These are phyloP conservation scores for Trapa incisa DNA, from an alignment of 345 rosid species.

Conservation along the genomic window DNA sequence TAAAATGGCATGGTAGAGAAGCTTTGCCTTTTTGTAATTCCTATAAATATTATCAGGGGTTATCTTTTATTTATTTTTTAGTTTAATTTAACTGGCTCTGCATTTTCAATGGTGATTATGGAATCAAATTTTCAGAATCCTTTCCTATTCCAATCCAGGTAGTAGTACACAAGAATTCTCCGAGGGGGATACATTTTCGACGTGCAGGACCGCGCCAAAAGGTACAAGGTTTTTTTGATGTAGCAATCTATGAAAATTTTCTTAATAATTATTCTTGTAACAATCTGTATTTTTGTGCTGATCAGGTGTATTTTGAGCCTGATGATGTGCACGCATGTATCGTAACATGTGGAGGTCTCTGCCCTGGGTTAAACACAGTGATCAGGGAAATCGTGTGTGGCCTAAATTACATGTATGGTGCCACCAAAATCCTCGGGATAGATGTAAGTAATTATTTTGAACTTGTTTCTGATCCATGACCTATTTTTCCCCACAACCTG, in stretches of 20 bases:
- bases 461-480: conserved; percentile 3
- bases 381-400: conserved; percentile 38
- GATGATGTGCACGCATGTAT: conserved; percentile 32
- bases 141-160: conserved; percentile 11
- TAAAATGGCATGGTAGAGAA: not conserved
- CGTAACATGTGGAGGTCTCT: conserved; percentile 36
- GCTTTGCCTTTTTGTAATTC: not conserved
- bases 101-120: not conserved
- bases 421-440: conserved; percentile 25
- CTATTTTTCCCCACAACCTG: not conserved
- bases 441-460: conserved; percentile 21
- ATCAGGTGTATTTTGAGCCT: conserved; percentile 27
- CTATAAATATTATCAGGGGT: not conserved
- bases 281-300: conserved; percentile 1
- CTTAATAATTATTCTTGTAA: not conserved
- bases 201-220: conserved; percentile 38
- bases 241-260: not conserved
- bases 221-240: conserved; percentile 11
- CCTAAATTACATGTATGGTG: conserved; percentile 31
- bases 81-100: not conserved
- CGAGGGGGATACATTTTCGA: conserved; percentile 29
- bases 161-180: conserved; percentile 24
- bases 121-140: not conserved
- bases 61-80: not conserved
- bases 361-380: conserved; percentile 36